These are phyloP conservation scores for Leccinum variicolor DNA, from an alignment of 768 basidiomycete species.

Conservation along the genomic window DNA sequence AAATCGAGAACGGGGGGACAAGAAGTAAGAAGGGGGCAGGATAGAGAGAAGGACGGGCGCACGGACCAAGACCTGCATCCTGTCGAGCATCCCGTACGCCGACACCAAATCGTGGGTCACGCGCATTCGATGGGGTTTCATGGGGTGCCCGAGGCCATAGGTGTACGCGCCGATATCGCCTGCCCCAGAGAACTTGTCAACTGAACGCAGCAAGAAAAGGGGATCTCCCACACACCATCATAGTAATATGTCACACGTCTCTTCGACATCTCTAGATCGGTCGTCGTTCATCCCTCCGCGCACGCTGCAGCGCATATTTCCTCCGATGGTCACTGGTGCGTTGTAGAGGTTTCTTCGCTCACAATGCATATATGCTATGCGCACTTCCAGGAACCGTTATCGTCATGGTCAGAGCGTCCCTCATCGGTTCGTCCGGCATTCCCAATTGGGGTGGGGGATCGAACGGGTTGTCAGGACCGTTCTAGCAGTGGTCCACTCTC, in stretches of 20 bases:
- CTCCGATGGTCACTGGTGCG: conserved; percentile 73
- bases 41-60: not conserved
- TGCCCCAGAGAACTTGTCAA: conserved; percentile 22
- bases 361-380: not conserved
- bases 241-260: too few relatives aligned
- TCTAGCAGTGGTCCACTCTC: conserved; percentile 64
- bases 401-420: conserved; percentile 73
- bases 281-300: conserved; percentile 72
- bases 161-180: conserved; percentile 75
- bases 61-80: conserved; percentile 85
- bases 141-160: conserved; percentile 86
- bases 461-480: conserved; percentile 64
- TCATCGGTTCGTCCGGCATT: conserved; percentile 72
- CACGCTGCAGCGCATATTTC: conserved; percentile 64
- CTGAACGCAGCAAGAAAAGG: not conserved
- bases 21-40: too few relatives aligned
- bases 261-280: conserved; percentile 54
- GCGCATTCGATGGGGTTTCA: too few relatives aligned
- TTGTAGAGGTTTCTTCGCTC: not conserved
- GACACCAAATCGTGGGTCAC: too few relatives aligned
- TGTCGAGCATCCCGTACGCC: conserved; percentile 89
- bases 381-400: conserved; percentile 63
- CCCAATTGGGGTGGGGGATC: conserved; percentile 85
- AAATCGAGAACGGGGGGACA: too few relatives aligned
- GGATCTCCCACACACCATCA: conserved; percentile 39